Evolutionary conservation across 108 stramenopile species (phyloP).

Genomic region (Pseudonitzschia multistriata): DNA sequence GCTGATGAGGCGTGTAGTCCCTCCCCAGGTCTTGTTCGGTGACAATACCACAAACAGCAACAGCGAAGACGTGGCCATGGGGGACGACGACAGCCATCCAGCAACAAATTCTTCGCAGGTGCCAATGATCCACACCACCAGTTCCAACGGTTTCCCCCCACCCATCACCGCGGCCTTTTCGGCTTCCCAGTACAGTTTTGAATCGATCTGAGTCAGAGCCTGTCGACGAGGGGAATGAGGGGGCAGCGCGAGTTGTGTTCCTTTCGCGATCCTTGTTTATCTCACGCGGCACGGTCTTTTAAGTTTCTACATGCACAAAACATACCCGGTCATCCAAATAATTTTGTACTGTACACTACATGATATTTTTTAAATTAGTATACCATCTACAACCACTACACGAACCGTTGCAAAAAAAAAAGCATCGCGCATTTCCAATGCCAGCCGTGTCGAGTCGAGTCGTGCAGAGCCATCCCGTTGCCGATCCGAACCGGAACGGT

Average conservation of each 20-base stretch:
- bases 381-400: background rate
- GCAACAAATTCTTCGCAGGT: too few relatives aligned
- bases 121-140: background rate
- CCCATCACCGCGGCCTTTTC: slow-evolving; percentile 9
- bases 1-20: slow-evolving; percentile 1
- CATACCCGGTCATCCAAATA: background rate
- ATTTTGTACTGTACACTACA: background rate
- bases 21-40: background rate
- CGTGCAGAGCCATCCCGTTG: too few relatives aligned
- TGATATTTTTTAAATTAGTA: background rate
- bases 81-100: too few relatives aligned
- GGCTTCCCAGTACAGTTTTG: slow-evolving; percentile 17
- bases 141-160: background rate
- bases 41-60: background rate
- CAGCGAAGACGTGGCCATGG: slow-evolving; percentile 1
- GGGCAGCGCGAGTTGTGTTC: background rate
- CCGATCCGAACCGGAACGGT: too few relatives aligned
- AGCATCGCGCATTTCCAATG: too few relatives aligned
- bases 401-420: too few relatives aligned
- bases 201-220: slow-evolving; percentile 5
- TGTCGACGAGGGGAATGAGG: background rate
- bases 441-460: too few relatives aligned
- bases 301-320: background rate
- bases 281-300: background rate
- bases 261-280: background rate